phyloP scores from a whole-genome alignment of 768 basidiomycete genomes.

The Tephrocybe sp. region DNA sequence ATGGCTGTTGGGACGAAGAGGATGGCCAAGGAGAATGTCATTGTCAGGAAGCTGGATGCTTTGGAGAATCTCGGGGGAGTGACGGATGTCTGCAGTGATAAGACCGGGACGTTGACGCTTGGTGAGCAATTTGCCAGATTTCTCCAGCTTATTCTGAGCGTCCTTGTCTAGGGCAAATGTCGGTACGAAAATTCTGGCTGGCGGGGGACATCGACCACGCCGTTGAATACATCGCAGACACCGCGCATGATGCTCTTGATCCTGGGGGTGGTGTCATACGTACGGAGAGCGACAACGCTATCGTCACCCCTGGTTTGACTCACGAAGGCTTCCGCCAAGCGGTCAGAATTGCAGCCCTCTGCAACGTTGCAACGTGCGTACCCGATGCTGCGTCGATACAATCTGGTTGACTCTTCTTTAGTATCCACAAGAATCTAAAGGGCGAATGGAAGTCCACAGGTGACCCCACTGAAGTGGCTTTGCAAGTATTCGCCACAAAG shows the following conservation, averaged over 20 bases:
- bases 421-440: conserved; percentile 35
- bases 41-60: conserved; percentile 63
- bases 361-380: conserved; percentile 37
- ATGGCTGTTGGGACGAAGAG: conserved; percentile 57
- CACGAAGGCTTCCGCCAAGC: conserved; percentile 27
- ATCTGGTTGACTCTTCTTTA: conserved; percentile 14
- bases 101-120: conserved; percentile 61
- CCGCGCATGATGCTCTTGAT: conserved; percentile 30
- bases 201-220: conserved; percentile 25
- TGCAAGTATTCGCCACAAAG: conserved; percentile 54
- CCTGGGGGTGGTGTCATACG: conserved; percentile 27
- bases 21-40: conserved; percentile 57
- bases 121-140: conserved; percentile 15
- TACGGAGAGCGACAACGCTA: conserved; percentile 20
- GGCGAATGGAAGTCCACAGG: conserved; percentile 49
- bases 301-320: conserved; percentile 19
- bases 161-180: conserved; percentile 34
- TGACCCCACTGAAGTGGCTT: conserved; percentile 57
- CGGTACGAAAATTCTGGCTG: conserved; percentile 39
- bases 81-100: conserved; percentile 57
- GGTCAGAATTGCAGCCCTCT: conserved; percentile 32
- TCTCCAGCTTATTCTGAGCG: background rate
- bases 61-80: conserved; percentile 63
- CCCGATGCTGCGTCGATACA: background rate
- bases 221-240: conserved; percentile 20